Base-by-base conservation (phyloP, 2,329 filamentous ascomycete species). In the Sphaerostilbella broomeana region DNA sequence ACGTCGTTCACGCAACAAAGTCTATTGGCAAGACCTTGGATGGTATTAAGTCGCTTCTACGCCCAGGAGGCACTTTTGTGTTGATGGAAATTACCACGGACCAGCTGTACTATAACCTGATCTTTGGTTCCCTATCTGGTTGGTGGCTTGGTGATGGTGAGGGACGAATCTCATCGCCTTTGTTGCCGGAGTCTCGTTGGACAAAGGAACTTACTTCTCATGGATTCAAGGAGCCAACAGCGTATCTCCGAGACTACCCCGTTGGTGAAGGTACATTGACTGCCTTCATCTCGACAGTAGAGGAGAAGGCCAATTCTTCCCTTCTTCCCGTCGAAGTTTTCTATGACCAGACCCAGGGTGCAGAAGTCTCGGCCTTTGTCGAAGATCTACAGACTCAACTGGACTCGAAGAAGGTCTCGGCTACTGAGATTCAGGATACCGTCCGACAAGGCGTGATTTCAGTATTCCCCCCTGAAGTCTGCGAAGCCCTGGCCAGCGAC, bases 41-140 rank as follows among this genome's bases (percentile, higher is more conserved):
- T 5, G 38, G 31, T 17, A 29, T 42, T 8, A 26, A 25, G 7
- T 19, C 13, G 5, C 42, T 45, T 2, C 44, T 61, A 12, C 53
- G 50, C 15, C 51, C 53, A 0, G 55, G 55, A 2, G 58, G 56
- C 6, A 52, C 45, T 22, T 45, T 61, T 5, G 26, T 59, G 0
- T 21, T 61, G 5, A 45, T 56, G 20, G 57, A 59, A 35, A 45
- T 47, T 8, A 59, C 55, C 7, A 46, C 49, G 5, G 37, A 49
- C 11, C 35, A 33, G 6, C 38, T 43, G 9, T 43, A 51, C 35
- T 47, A 51, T 18, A 40, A 45, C 24, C 39, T 56, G 12, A 33
- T 54, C 10, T 63, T 62, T 34, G 61, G 61, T 5, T 48, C 52
- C 8, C 49, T 64, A 9, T 47, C 56, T 3, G 61, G 60, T n/a